Percentiles rank a stretch among this genome's conserved stretches.
These are phyloP conservation scores for Alternaria conjuncta DNA, from an alignment of 2,329 filamentous ascomycete genomes.

Conservation along the genomic window DNA sequence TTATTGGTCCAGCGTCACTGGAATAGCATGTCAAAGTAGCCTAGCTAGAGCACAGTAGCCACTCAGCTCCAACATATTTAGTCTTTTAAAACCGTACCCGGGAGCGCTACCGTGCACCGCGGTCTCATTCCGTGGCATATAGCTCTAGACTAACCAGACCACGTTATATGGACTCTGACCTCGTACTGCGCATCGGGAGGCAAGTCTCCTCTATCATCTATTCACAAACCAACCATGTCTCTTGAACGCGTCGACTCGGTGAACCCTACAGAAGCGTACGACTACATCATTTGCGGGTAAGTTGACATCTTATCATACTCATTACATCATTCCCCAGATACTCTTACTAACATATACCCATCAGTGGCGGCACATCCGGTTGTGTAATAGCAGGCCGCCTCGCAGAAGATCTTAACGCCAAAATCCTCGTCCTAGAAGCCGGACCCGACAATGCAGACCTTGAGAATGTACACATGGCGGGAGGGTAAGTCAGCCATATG, in stretches of 20 bases:
- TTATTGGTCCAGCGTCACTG: neutral
- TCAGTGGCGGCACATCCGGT: slow-evolving; percentile 55
- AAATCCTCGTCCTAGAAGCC: slow-evolving; percentile 56
- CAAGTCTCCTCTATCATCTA: neutral
- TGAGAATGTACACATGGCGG: slow-evolving; percentile 60
- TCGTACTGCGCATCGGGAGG: neutral
- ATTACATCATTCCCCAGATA: too few relatives aligned
- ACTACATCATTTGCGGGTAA: slow-evolving; percentile 39
- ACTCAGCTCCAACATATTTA: neutral
- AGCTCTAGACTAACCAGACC: neutral
- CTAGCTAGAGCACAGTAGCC: neutral
- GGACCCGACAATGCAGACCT: slow-evolving; percentile 54
- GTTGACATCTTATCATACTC: neutral
- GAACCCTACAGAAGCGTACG: slow-evolving; percentile 25
- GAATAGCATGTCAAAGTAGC: too few relatives aligned
- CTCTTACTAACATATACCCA: neutral
- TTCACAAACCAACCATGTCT: slow-evolving; percentile 15
- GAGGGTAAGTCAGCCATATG: slow-evolving; percentile 39
- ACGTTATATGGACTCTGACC: neutral
- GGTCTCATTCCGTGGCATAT: neutral
- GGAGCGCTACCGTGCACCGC: neutral
- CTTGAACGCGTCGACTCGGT: slow-evolving; percentile 26
- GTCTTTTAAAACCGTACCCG: neutral
- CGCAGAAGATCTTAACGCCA: slow-evolving; percentile 53
- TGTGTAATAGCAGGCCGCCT: slow-evolving; percentile 58